Percentiles rank a stretch among this genome's conserved stretches.
Evolutionary conservation across 2,329 filamentous ascomycete genomes (phyloP).

Genomic region (Sporothrix variecibatus): DNA sequence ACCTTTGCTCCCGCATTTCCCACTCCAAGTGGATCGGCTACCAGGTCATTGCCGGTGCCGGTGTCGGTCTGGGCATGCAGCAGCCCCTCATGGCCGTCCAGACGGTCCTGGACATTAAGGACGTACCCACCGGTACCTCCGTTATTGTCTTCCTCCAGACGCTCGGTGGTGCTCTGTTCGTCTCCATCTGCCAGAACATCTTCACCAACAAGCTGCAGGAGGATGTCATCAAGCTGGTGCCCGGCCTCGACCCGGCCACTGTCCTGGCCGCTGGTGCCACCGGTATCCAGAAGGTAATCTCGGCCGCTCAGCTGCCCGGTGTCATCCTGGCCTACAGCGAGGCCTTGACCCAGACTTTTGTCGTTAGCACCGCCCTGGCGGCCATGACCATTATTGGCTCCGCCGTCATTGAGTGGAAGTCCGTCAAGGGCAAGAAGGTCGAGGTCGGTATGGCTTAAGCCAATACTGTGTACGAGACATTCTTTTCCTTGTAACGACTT

Average conservation of each 20-base stretch:
- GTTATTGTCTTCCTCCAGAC: conserved; percentile 44
- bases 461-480: too few relatives aligned
- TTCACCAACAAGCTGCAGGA: conserved; percentile 45
- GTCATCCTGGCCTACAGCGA: conserved; percentile 39
- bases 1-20: conserved; percentile 51
- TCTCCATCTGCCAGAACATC: conserved; percentile 46
- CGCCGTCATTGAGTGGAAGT: conserved; percentile 47
- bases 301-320: conserved; percentile 27
- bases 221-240: conserved; percentile 35
- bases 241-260: conserved; percentile 32
- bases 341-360: conserved; percentile 38
- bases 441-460: conserved; percentile 21
- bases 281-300: conserved; percentile 27
- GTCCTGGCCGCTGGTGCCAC: conserved; percentile 36
- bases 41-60: conserved; percentile 44
- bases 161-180: conserved; percentile 41
- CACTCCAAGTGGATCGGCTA: conserved; percentile 51
- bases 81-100: conserved; percentile 46
- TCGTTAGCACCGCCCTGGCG: conserved; percentile 41
- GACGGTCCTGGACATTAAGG: conserved; percentile 42
- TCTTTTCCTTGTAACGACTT: not conserved
- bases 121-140: conserved; percentile 46
- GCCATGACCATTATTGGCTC: conserved; percentile 40
- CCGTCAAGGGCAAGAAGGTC: conserved; percentile 42
- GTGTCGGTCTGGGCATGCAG: conserved; percentile 45